These are phyloP conservation scores for Erucastrum elatum DNA, from an alignment of 345 rosid genomes.

Conservation along the genomic window DNA sequence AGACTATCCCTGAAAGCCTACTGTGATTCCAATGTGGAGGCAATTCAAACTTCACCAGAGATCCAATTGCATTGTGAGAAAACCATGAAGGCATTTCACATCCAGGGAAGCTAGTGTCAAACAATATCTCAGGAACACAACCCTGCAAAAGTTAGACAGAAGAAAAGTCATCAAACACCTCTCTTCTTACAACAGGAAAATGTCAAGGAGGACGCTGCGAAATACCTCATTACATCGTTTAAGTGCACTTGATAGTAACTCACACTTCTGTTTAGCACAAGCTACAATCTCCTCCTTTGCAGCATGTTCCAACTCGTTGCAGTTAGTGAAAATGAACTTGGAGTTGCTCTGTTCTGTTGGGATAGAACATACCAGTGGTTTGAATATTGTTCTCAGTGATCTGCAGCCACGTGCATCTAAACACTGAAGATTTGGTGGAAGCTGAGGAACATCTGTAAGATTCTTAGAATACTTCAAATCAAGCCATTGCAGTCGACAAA, in stretches of 20 bases:
- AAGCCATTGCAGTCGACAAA: conserved; percentile 13
- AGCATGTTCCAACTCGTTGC: conserved; percentile 8
- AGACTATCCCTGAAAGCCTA: conserved; percentile 11
- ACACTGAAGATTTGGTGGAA: conserved; percentile 29
- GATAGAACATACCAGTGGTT: background rate
- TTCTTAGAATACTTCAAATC: conserved; percentile 20
- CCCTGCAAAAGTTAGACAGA: background rate
- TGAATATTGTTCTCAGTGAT: background rate
- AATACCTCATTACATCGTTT: conserved; percentile 12
- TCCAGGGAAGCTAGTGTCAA: conserved; percentile 13
- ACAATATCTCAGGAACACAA: conserved; percentile 18
- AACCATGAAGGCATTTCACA: conserved; percentile 30
- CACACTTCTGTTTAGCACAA: conserved; percentile 1
- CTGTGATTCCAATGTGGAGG: conserved; percentile 25
- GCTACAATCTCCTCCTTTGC: conserved; percentile 12
- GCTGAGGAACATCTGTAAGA: conserved; percentile 15
- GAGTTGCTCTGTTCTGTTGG: background rate
- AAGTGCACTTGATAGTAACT: background rate
- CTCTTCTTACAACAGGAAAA: background rate
- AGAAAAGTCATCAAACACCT: background rate
- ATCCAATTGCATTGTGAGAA: conserved; percentile 13
- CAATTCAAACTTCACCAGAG: conserved; percentile 2
- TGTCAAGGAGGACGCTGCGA: background rate
- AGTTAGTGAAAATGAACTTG: conserved; percentile 29
- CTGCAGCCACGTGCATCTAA: conserved; percentile 14